phyloP scores from a whole-genome alignment of 1,284 basidiomycete genomes.

The Ustilago trichophora region DNA sequence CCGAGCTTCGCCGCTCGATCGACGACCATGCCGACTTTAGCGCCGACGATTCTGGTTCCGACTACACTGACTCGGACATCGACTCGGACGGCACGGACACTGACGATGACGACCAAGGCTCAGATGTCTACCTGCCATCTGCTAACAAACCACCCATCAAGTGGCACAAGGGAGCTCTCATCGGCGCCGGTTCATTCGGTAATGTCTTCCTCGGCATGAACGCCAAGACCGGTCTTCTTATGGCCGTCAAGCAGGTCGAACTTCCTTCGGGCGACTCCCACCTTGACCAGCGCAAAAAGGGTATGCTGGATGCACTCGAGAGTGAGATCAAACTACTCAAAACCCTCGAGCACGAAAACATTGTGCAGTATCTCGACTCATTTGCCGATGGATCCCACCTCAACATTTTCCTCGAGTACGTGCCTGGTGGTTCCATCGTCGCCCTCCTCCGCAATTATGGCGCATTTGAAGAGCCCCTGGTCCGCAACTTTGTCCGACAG shows the following conservation, averaged over 20 bases:
- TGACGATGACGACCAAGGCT: slow-evolving; percentile 22
- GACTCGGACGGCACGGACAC: slow-evolving; percentile 34
- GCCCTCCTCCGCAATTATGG: slow-evolving; percentile 92
- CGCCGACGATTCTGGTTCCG: slow-evolving; percentile 50
- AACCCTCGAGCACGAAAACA: slow-evolving; percentile 93
- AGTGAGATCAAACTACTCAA: slow-evolving; percentile 95
- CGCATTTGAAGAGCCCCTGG: slow-evolving; percentile 93
- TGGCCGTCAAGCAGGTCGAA: slow-evolving; percentile 99
- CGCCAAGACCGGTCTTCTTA: slow-evolving; percentile 87
- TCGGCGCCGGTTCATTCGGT: slow-evolving; percentile 79
- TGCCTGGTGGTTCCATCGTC: slow-evolving; percentile 95
- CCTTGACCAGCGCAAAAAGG: slow-evolving; percentile 91
- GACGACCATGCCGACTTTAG: slow-evolving; percentile 39
- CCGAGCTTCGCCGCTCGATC: slow-evolving; percentile 54
- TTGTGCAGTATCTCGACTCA: slow-evolving; percentile 86
- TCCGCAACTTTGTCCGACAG: slow-evolving; percentile 92
- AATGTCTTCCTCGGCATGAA: slow-evolving; percentile 88
- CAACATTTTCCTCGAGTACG: slow-evolving; percentile 99
- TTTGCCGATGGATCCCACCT: slow-evolving; percentile 71
- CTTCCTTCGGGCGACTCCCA: slow-evolving; percentile 84
- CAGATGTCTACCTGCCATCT: slow-evolving; percentile 15
- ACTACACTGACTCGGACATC: slow-evolving; percentile 32
- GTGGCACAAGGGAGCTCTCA: slow-evolving; percentile 98
- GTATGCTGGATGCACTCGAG: slow-evolving; percentile 93
- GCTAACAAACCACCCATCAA: slow-evolving; percentile 74